A percentile compares a stretch with the other conserved stretches of the same genome.
Conservation (phyloP, 1,284 basidiomycete species). For the Grifola frondosa region DNA sequence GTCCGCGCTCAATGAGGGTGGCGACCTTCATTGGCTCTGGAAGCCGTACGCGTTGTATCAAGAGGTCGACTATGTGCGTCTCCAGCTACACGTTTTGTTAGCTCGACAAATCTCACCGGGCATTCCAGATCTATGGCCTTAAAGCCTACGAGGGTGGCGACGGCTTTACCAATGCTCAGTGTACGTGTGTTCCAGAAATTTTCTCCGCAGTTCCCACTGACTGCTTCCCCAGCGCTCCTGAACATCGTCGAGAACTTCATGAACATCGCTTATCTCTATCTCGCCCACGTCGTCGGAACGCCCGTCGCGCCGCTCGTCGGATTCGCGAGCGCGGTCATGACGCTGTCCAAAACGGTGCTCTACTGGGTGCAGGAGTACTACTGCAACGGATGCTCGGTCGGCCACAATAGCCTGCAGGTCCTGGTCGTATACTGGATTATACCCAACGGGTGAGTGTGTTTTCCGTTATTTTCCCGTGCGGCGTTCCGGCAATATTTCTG, state of each 20-base stretch:
- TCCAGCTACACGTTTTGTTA: too few relatives aligned
- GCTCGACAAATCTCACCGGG: conserved; percentile 1
- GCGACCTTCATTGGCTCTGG: conserved; percentile 89
- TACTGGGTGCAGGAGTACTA: conserved; percentile 80
- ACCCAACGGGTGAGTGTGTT: conserved; percentile 69
- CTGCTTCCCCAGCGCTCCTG: conserved; percentile 59
- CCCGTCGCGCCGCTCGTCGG: conserved; percentile 74
- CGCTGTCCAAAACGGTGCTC: conserved; percentile 81
- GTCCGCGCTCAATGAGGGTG: conserved; percentile 71
- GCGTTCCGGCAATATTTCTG: conserved; percentile 2
- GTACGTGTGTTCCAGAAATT: conserved; percentile 52
- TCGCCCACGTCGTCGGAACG: conserved; percentile 59
- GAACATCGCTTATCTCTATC: conserved; percentile 76
- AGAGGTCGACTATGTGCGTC: conserved; percentile 61
- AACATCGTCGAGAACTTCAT: conserved; percentile 81
- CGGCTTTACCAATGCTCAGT: conserved; percentile 88
- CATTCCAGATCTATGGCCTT: conserved; percentile 67
- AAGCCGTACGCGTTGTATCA: conserved; percentile 78
- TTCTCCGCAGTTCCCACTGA: too few relatives aligned
- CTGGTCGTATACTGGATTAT: conserved; percentile 69
- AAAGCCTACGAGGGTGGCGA: conserved; percentile 59
- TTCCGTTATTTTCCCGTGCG: background rate
- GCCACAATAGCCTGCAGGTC: conserved; percentile 65
- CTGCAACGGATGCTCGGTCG: conserved; percentile 68
- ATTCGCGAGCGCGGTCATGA: conserved; percentile 72